A percentile compares a stretch with the other conserved stretches of the same genome.
Conservation (phyloP, 352 stramenopile genomes). For the Pythium sp. region DNA sequence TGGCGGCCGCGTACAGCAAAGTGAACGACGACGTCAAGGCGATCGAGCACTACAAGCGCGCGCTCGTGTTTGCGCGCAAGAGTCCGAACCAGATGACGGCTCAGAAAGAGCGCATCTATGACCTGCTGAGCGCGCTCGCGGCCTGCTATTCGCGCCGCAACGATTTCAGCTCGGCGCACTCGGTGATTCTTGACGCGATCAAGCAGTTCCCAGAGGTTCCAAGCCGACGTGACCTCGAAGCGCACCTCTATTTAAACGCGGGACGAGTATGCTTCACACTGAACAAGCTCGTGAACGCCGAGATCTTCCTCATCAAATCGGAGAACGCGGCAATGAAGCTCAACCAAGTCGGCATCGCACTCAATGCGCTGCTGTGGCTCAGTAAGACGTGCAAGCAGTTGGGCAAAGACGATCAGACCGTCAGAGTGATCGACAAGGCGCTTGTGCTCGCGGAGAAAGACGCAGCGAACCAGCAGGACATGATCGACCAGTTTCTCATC, state of each 20-base stretch:
- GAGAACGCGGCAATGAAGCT: slow-evolving; percentile 27
- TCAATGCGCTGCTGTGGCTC: slow-evolving; percentile 51
- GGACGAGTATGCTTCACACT: slow-evolving; percentile 58
- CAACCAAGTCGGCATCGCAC: slow-evolving; percentile 31
- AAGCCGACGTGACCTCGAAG: slow-evolving; percentile 36
- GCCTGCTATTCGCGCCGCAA: slow-evolving; percentile 51
- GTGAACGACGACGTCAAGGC: slow-evolving; percentile 52
- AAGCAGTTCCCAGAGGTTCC: slow-evolving; percentile 42
- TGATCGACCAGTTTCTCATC: slow-evolving; percentile 47
- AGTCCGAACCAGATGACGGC: slow-evolving; percentile 24
- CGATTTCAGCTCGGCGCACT: slow-evolving; percentile 52
- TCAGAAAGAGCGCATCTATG: slow-evolving; percentile 53
- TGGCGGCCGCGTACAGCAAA: slow-evolving; percentile 56
- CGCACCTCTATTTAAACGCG: slow-evolving; percentile 53
- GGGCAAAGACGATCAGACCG: slow-evolving; percentile 21
- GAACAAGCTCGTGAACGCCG: slow-evolving; percentile 41
- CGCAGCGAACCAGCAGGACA: slow-evolving; percentile 24
- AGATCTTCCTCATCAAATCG: slow-evolving; percentile 39
- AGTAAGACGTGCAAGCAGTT: slow-evolving; percentile 45
- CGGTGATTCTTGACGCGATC: slow-evolving; percentile 50
- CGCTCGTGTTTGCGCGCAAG: slow-evolving; percentile 39
- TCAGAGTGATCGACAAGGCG: slow-evolving; percentile 18
- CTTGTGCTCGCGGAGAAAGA: slow-evolving; percentile 23
- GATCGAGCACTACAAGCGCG: slow-evolving; percentile 60
- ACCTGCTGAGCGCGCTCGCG: slow-evolving; percentile 54